These are phyloP conservation scores for Rhytidhysteron rufulum DNA, from an alignment of 2,329 filamentous ascomycete species.

Conservation along the genomic window DNA sequence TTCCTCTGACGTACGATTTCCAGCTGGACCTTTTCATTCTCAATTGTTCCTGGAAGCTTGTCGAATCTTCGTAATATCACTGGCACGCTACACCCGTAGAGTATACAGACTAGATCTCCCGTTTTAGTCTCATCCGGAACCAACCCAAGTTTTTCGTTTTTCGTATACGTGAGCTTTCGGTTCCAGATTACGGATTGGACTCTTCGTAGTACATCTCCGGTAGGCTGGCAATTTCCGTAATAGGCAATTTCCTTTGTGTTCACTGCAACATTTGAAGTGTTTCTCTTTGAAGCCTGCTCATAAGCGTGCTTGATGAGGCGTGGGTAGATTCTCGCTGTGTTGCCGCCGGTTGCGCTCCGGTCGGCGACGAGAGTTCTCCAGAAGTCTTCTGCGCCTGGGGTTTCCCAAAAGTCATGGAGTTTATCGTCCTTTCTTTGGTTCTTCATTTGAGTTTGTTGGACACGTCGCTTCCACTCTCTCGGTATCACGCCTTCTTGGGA, in stretches of 20 bases:
- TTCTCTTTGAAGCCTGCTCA: constrained; percentile 1
- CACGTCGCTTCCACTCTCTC: constrained; percentile 7
- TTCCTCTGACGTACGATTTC: no score
- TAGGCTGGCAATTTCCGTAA: constrained; percentile 3
- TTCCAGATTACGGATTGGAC: constrained; percentile 13
- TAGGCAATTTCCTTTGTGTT: constrained; percentile 8
- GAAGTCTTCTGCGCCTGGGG: constrained; percentile 13
- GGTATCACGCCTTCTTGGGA: constrained; percentile 11
- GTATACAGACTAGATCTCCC: constrained; percentile 18
- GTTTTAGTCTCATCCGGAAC: constrained; percentile 4
- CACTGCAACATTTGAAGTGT: no score
- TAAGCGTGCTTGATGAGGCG: constrained; percentile 13
- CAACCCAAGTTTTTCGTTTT: constrained; percentile 7
- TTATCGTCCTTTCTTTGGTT: not conserved
- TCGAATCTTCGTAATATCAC: constrained; percentile 14
- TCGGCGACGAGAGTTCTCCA: constrained; percentile 18
- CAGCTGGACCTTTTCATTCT: no score
- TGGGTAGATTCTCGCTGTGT: constrained; percentile 15
- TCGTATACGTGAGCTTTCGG: constrained; percentile 10
- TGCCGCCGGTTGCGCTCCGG: constrained; percentile 8
- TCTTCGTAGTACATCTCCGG: constrained; percentile 9
- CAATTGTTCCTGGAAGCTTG: not conserved
- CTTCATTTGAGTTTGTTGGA: not conserved
- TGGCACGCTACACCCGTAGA: constrained; percentile 22
- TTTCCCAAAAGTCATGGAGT: no score